Conservation (phyloP, 495 filamentous ascomycete species). For the Trypethelium eluteriae region DNA sequence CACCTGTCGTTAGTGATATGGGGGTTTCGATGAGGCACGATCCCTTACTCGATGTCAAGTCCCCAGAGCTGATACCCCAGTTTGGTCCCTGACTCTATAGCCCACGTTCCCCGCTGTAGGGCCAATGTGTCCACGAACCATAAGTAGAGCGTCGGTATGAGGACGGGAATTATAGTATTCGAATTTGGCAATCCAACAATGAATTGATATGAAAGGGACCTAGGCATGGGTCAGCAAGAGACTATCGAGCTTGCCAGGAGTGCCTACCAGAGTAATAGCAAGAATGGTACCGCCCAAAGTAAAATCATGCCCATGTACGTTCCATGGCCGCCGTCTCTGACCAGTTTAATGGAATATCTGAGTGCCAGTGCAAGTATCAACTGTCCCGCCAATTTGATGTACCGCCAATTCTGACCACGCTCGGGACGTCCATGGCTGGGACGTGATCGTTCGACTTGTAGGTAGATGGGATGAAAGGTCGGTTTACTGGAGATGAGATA, state of each 20-base stretch:
- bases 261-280: constrained; percentile 52
- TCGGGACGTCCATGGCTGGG: constrained; percentile 15
- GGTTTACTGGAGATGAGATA: constrained; percentile 58
- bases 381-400: constrained; percentile 38
- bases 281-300: constrained; percentile 56
- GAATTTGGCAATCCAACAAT: constrained; percentile 46
- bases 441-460: constrained; percentile 30
- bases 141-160: constrained; percentile 56
- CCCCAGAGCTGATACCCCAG: constrained; percentile 50
- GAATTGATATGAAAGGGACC: constrained; percentile 50
- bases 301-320: constrained; percentile 61
- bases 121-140: constrained; percentile 60
- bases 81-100: constrained; percentile 56
- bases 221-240: constrained; percentile 13
- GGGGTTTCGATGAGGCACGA: no score
- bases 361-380: constrained; percentile 36
- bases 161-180: constrained; percentile 48
- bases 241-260: neutral
- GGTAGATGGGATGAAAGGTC: constrained; percentile 49
- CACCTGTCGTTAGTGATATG: constrained; percentile 4
- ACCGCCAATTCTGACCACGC: constrained; percentile 27
- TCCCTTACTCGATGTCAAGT: constrained; percentile 50
- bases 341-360: constrained; percentile 34
- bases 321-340: constrained; percentile 38
- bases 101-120: constrained; percentile 56